Percentiles rank a stretch among this genome's conserved stretches.
phyloP scores from a whole-genome alignment of 2,329 filamentous ascomycete genomes.

The Arthrobotrys sinensis region DNA sequence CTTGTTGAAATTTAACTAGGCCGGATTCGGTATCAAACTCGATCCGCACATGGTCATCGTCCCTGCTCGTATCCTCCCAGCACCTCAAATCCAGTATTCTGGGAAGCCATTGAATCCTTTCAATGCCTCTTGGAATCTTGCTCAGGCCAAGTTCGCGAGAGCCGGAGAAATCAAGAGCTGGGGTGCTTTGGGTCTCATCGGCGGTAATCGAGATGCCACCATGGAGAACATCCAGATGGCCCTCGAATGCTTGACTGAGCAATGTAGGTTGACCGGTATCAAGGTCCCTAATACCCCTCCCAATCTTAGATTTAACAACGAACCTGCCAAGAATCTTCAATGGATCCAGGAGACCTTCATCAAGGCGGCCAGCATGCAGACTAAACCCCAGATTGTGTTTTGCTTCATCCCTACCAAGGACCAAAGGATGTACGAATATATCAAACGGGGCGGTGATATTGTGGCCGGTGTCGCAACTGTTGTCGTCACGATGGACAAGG shows the following conservation, averaged over 20 bases:
- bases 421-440: constrained; percentile 74
- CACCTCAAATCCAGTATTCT: constrained; percentile 76
- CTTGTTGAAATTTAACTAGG: constrained; percentile 64
- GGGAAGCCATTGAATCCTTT: constrained; percentile 66
- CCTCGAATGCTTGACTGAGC: constrained; percentile 34
- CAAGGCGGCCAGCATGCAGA: constrained; percentile 16
- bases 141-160: constrained; percentile 72
- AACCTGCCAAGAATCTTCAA: constrained; percentile 8
- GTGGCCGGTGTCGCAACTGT: constrained; percentile 78
- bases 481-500: constrained; percentile 64
- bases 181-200: constrained; percentile 65
- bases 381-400: constrained; percentile 70
- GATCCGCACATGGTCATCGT: constrained; percentile 78
- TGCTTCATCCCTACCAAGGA: constrained; percentile 74
- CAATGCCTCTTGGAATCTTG: constrained; percentile 81
- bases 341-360: constrained; percentile 46
- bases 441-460: constrained; percentile 80
- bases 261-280: constrained; percentile 45
- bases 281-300: constrained; percentile 38
- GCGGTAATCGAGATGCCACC: constrained; percentile 48
- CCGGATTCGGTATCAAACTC: constrained; percentile 76
- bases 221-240: constrained; percentile 19
- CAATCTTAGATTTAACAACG: constrained; percentile 24
- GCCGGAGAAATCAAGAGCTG: constrained; percentile 71
- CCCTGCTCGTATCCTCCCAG: constrained; percentile 76